Evolutionary conservation across 148 eudicot genomes (phyloP).

Genomic region (Euryodendron excelsum): DNA sequence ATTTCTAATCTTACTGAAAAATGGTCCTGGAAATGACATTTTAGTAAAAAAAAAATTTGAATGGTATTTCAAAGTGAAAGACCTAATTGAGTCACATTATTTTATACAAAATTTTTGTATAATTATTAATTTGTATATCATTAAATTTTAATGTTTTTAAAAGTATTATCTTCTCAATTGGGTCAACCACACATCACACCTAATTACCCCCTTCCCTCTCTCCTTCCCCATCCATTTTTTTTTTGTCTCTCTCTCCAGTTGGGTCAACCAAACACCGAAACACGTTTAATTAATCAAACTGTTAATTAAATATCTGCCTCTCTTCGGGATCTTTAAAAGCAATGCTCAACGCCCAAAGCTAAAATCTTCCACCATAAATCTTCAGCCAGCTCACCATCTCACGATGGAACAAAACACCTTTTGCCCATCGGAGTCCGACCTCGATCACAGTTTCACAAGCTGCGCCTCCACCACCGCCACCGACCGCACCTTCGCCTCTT

Average conservation of each 20-base stretch:
- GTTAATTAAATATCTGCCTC: constrained; percentile 7
- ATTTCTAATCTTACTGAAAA: no score
- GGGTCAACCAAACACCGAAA: constrained; percentile 27
- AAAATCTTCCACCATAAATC: no score
- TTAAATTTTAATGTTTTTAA: no score
- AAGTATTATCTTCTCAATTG: background rate
- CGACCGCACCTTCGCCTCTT: constrained; percentile 19
- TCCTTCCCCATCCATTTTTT: background rate
- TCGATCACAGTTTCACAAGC: constrained; percentile 58
- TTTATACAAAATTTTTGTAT: no score
- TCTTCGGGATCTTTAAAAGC: constrained; percentile 11
- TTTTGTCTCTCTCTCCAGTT: background rate
- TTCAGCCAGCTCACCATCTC: no score
- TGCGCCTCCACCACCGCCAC: constrained; percentile 29
- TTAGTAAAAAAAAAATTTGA: no score
- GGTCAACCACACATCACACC: constrained; percentile 32
- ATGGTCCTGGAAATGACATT: no score
- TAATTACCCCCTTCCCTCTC: constrained; percentile 19
- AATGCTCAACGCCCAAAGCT: background rate
- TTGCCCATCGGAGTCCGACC: constrained; percentile 49
- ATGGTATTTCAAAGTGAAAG: no score
- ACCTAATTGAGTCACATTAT: no score
- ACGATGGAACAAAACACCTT: constrained; percentile 41
- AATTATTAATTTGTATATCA: no score
- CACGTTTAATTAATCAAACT: no score